phyloP scores from a whole-genome alignment of 768 basidiomycete genomes.

The Lactifluus piperatus region DNA sequence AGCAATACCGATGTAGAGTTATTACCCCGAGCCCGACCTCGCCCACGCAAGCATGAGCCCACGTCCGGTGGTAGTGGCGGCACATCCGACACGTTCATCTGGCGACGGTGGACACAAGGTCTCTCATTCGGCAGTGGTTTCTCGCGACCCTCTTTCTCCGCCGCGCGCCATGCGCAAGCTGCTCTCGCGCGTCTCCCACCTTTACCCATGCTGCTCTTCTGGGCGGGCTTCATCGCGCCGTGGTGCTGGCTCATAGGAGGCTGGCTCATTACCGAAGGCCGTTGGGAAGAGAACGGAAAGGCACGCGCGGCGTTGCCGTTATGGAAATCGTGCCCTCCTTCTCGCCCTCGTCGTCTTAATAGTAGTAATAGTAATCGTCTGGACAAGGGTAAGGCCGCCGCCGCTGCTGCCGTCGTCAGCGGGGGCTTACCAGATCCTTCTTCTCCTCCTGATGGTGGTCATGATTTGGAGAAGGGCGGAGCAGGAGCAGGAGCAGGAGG shows the following conservation, averaged over 20 bases:
- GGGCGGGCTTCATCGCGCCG: constrained; percentile 64
- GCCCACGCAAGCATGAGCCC: constrained; percentile 9
- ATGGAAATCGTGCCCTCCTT: constrained; percentile 15
- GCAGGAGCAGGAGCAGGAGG: too few relatives aligned
- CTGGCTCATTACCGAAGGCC: constrained; percentile 40
- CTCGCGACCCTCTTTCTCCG: constrained; percentile 17
- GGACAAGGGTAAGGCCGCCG: background rate
- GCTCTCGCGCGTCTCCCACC: constrained; percentile 8
- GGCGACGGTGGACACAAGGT: constrained; percentile 25
- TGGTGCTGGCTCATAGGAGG: constrained; percentile 73
- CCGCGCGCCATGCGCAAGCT: background rate
- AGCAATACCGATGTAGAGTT: background rate
- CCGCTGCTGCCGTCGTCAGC: constrained; percentile 4
- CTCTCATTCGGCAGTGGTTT: constrained; percentile 19
- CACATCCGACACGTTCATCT: constrained; percentile 23
- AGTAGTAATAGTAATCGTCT: background rate
- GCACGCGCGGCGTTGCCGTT: constrained; percentile 33
- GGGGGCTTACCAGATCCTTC: too few relatives aligned
- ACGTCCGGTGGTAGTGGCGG: constrained; percentile 13
- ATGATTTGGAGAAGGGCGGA: constrained; percentile 13
- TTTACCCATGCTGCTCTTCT: constrained; percentile 45
- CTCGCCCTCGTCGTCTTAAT: too few relatives aligned
- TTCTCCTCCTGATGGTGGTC: too few relatives aligned
- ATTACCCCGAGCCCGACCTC: background rate
- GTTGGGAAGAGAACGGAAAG: constrained; percentile 36